These are phyloP conservation scores for Epichloe typhina DNA, from an alignment of 2,329 filamentous ascomycete species.

Conservation along the genomic window DNA sequence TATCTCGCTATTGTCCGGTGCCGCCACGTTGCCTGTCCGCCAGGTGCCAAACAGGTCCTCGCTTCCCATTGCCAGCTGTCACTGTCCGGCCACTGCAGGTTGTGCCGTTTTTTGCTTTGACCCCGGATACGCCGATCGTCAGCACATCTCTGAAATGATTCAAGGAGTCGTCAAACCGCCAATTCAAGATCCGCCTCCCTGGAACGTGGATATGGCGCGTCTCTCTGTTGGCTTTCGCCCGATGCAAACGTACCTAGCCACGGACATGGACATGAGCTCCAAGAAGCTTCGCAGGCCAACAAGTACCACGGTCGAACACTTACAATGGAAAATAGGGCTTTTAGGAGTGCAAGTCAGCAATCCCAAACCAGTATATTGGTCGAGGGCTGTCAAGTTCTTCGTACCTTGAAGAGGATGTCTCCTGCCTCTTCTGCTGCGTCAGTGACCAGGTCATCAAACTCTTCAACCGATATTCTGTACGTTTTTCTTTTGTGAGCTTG, in stretches of 20 bases:
- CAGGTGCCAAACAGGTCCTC: not conserved
- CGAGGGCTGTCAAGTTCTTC: not conserved
- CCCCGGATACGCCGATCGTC: no score
- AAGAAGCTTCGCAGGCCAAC: not conserved
- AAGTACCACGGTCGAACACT: constrained; percentile 16
- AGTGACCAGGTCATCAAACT: constrained; percentile 43
- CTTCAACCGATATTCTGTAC: constrained; percentile 40
- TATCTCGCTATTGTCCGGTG: no score
- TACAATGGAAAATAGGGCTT: constrained; percentile 51
- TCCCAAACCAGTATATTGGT: not conserved
- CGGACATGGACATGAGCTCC: constrained; percentile 4
- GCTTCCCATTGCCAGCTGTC: not conserved
- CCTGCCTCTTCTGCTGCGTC: constrained; percentile 41
- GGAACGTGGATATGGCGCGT: not conserved
- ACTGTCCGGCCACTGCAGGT: not conserved
- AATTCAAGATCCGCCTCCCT: not conserved
- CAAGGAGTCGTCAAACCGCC: not conserved
- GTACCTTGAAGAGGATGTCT: constrained; percentile 42
- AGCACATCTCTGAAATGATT: not conserved
- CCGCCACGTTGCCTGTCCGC: not conserved
- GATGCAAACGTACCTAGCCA: constrained; percentile 45
- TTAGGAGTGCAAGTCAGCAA: not conserved
- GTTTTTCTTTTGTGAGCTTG: not conserved
- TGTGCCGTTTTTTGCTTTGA: no score
- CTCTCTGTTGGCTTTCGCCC: constrained; percentile 36